A percentile compares a stretch with the other conserved stretches of the same genome.
Conservation (phyloP, 2,329 filamentous ascomycete species). For the Fusarium sp. region DNA sequence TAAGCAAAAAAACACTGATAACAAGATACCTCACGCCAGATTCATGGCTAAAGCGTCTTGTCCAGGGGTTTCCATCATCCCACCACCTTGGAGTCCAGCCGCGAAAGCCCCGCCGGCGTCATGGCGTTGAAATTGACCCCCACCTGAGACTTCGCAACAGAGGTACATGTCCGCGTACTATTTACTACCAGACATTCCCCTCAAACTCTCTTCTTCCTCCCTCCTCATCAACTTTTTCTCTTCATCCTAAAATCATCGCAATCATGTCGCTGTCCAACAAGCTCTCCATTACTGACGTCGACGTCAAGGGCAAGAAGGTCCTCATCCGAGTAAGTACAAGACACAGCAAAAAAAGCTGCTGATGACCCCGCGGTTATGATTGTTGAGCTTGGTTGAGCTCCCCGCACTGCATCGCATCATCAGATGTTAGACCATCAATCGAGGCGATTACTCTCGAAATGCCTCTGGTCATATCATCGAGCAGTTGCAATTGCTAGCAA, state of each 20-base stretch:
- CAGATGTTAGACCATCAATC: neutral
- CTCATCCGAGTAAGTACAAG: constrained; percentile 83
- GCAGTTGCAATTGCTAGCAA: neutral
- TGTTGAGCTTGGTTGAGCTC: constrained; percentile 30
- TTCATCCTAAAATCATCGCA: constrained; percentile 29
- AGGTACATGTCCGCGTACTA: neutral
- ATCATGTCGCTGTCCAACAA: constrained; percentile 99
- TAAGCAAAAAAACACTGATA: neutral
- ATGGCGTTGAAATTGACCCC: constrained; percentile 35
- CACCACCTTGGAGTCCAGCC: constrained; percentile 35
- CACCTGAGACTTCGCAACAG: constrained; percentile 13
- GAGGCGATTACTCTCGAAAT: neutral
- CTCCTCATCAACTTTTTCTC: constrained; percentile 36
- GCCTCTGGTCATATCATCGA: neutral
- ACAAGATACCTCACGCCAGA: constrained; percentile 23
- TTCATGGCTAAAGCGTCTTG: constrained; percentile 18
- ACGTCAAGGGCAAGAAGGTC: constrained; percentile 98
- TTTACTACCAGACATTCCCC: constrained; percentile 32
- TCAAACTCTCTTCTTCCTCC: constrained; percentile 38
- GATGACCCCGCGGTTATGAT: constrained; percentile 48
- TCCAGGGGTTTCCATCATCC: constrained; percentile 38
- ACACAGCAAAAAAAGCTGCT: constrained; percentile 39
- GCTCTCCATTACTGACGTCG: constrained; percentile 94
- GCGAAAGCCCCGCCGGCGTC: constrained; percentile 40
- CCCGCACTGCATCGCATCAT: constrained; percentile 16